Conservation (phyloP, 306 rosid genomes). For the Clitoria ternatea region DNA sequence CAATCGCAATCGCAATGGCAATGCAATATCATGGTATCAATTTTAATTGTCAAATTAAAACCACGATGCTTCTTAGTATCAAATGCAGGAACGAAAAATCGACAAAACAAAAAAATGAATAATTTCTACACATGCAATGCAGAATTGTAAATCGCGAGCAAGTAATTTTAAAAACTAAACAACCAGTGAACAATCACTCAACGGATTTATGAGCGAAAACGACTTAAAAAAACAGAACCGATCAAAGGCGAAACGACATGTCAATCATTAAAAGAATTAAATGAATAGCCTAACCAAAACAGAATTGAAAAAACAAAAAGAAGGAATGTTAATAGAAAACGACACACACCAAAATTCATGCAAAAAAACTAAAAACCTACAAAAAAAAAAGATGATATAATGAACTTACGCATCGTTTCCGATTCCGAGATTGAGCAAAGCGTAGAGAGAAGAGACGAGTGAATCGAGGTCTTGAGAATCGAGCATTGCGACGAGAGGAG, state of each 20-base stretch:
- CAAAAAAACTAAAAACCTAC: background rate
- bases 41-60: too few species aligned
- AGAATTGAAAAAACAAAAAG: background rate
- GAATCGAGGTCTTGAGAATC: constrained; percentile 50
- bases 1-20: too few species aligned
- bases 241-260: background rate
- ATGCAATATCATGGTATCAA: too few species aligned
- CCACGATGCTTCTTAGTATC: too few species aligned
- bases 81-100: too few species aligned
- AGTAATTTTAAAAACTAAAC: constrained; percentile 4
- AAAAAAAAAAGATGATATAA: background rate
- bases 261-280: constrained; percentile 16
- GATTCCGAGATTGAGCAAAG: constrained; percentile 88
- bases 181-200: background rate
- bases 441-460: constrained; percentile 82
- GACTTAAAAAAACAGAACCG: background rate
- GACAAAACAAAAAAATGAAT: too few species aligned
- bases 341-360: background rate
- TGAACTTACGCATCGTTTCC: constrained; percentile 81
- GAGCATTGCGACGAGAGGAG: constrained; percentile 84
- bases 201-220: constrained; percentile 23
- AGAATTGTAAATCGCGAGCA: background rate
- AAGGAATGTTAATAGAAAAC: background rate
- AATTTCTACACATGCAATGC: constrained; percentile 4
- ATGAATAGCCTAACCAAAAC: background rate